phyloP scores from a whole-genome alignment of 2,329 filamentous ascomycete genomes.

The Zymoseptoria brevis region DNA sequence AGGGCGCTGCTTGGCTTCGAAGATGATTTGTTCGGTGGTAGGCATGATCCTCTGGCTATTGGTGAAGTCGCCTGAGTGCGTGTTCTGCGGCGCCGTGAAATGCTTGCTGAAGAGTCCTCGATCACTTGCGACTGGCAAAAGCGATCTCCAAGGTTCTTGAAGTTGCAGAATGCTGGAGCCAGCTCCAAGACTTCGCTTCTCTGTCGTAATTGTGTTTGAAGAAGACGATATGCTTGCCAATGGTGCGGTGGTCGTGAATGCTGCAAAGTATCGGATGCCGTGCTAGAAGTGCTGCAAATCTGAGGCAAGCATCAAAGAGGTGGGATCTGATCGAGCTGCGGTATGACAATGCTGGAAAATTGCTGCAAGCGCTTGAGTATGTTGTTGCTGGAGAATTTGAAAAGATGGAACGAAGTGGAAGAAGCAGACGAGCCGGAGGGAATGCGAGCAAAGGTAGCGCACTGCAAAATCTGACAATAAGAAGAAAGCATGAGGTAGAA shows the following conservation, averaged over 20 bases:
- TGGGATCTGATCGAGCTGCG: not conserved
- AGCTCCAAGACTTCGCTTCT: not conserved
- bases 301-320: not conserved
- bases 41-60: not conserved
- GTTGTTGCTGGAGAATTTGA: not conserved
- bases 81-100: not conserved
- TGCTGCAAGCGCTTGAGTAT: constrained; percentile 4
- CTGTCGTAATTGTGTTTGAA: not conserved
- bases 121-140: constrained; percentile 3
- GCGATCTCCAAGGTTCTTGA: not conserved
- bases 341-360: constrained; percentile 1
- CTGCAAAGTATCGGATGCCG: not conserved
- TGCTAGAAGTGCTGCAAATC: not conserved
- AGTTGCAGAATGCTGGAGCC: not conserved
- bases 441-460: not conserved
- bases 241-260: not conserved
- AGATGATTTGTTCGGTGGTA: constrained; percentile 10
- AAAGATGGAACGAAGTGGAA: not conserved
- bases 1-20: constrained; percentile 9
- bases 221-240: not conserved
- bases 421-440: not conserved
- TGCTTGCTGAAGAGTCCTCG: constrained; percentile 3
- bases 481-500: not conserved
- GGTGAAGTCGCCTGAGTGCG: no score
- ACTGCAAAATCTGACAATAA: not conserved